A percentile compares a stretch with the other conserved stretches of the same genome.
phyloP scores from a whole-genome alignment of 805 yeast species.

The Sporopachydermia quercuum region DNA sequence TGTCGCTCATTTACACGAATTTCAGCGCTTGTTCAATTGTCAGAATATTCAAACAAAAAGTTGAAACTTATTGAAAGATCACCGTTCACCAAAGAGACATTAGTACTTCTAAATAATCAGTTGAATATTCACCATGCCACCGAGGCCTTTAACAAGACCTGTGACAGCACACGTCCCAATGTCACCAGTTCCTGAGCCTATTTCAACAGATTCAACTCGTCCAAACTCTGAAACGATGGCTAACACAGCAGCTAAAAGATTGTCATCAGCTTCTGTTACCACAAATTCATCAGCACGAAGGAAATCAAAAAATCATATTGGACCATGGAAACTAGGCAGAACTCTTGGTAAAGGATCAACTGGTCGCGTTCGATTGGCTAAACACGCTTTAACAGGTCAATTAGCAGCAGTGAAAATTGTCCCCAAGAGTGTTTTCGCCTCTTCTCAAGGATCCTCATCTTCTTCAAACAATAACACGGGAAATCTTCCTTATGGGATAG shows the following conservation, averaged over 20 bases:
- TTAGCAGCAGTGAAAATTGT: conserved; percentile 95
- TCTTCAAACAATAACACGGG: conserved; percentile 26
- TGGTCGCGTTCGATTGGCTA: conserved; percentile 86
- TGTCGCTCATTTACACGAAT: too few species aligned
- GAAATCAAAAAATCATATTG: conserved; percentile 42
- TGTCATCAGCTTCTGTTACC: conserved; percentile 2
- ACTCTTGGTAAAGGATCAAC: conserved; percentile 95
- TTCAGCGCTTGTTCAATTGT: too few species aligned
- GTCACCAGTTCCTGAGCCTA: neutral
- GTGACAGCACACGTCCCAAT: neutral
- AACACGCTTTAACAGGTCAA: conserved; percentile 70
- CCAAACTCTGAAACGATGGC: neutral
- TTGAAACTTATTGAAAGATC: too few species aligned
- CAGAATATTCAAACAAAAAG: too few species aligned
- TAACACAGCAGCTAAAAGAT: neutral
- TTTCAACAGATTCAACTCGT: neutral
- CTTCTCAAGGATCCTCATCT: conserved; percentile 7
- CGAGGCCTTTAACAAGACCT: neutral
- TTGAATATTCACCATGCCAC: too few species aligned
- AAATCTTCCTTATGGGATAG: conserved; percentile 69
- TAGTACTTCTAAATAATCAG: too few species aligned
- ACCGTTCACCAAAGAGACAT: too few species aligned
- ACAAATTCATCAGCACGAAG: conserved; percentile 2
- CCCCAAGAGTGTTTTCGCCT: conserved; percentile 62
- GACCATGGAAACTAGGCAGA: conserved; percentile 94